Evolutionary conservation across 345 rosid species (phyloP).

Genomic region (Syzygium grande): DNA sequence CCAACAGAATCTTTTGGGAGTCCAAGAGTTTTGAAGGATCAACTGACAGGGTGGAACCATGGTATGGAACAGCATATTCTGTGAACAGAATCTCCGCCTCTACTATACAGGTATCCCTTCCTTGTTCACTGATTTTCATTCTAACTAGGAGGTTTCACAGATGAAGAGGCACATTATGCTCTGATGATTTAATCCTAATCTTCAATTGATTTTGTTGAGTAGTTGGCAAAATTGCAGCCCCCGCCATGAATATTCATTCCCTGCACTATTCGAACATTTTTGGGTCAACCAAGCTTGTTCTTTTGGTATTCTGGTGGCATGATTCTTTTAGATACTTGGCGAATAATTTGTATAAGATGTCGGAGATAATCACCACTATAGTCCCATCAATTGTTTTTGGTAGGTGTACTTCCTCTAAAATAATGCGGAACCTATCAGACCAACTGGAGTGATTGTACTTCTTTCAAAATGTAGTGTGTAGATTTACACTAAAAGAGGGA

Average conservation of each 20-base stretch:
- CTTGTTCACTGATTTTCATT: not conserved
- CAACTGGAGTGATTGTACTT: not conserved
- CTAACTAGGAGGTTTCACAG: not conserved
- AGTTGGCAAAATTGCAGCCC: not conserved
- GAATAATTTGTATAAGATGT: not conserved
- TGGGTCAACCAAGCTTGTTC: not conserved
- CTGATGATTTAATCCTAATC: not conserved
- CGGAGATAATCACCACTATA: not conserved
- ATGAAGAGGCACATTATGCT: not conserved
- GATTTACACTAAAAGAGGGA: not conserved
- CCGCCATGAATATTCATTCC: not conserved
- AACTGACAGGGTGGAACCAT: constrained; percentile 73
- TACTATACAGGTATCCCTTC: constrained; percentile 44
- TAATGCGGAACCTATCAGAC: not conserved
- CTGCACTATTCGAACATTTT: not conserved
- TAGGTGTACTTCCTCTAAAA: not conserved
- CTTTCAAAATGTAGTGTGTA: not conserved
- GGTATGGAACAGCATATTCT: constrained; percentile 83
- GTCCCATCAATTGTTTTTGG: not conserved
- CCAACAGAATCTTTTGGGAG: constrained; percentile 78
- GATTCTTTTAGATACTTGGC: not conserved
- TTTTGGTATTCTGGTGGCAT: not conserved
- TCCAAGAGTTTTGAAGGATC: constrained; percentile 85
- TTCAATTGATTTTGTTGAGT: not conserved
- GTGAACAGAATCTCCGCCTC: constrained; percentile 46